Evolutionary conservation across 225 moss, liverwort and hornwort species (phyloP).

Genomic region (Physcomitrium patens): DNA sequence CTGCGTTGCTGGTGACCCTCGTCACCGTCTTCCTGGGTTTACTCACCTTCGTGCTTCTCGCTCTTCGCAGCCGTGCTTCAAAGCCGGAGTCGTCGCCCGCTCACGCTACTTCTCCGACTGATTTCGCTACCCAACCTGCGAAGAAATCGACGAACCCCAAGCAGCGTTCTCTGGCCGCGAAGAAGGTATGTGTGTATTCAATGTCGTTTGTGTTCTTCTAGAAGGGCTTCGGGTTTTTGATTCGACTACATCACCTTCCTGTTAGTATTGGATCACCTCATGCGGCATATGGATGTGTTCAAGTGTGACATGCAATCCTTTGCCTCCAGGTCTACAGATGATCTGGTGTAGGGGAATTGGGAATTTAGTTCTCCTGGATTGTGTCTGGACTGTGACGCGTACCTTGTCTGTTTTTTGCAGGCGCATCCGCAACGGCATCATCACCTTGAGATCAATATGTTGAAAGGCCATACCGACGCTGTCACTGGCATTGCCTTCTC

Average conservation of each 20-base stretch:
- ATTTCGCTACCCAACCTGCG: not conserved
- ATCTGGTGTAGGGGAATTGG: no score
- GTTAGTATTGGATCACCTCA: no score
- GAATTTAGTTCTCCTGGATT: no score
- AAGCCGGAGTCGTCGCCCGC: not conserved
- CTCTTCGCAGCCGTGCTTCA: conserved; percentile 4
- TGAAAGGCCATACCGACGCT: conserved; percentile 93
- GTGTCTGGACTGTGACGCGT: conserved; percentile 5
- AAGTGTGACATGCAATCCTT: no score
- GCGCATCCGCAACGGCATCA: conserved; percentile 79
- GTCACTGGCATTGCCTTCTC: conserved; percentile 83
- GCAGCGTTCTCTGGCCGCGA: conserved; percentile 56
- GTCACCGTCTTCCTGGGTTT: conserved; percentile 35
- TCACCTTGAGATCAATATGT: conserved; percentile 84
- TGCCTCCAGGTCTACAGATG: no score
- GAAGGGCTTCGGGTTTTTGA: not conserved
- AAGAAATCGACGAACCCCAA: conserved; percentile 51
- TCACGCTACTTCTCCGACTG: not conserved
- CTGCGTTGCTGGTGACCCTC: conserved; percentile 29
- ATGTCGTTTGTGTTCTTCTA: not conserved
- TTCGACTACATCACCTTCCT: no score
- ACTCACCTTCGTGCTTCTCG: conserved; percentile 38
- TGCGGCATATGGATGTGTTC: no score
- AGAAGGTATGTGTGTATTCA: conserved; percentile 31
- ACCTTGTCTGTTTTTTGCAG: conserved; percentile 33